phyloP scores from a whole-genome alignment of 192 early-diverging fungal species.

The Backusella morwellensis region DNA sequence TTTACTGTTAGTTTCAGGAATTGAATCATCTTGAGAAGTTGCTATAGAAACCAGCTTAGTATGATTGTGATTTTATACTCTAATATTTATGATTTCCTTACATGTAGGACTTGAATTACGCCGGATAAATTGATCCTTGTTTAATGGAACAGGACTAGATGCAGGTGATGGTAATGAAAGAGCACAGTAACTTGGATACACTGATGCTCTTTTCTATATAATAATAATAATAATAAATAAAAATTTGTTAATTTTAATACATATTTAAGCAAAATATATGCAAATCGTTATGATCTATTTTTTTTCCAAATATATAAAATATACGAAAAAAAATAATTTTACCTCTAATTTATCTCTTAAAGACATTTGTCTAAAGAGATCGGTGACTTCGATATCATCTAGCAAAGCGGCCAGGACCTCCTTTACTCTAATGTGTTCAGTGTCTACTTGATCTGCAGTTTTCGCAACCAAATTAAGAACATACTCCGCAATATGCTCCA shows the following conservation, averaged over 20 bases:
- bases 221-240: background rate
- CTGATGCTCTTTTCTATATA: background rate
- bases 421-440: conserved; percentile 44
- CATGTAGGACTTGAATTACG: background rate
- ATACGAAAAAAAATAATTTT: background rate
- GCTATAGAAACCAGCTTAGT: background rate
- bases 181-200: background rate
- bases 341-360: conserved; percentile 50
- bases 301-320: background rate
- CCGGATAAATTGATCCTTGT: background rate
- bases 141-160: background rate
- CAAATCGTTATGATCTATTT: background rate
- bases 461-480: conserved; percentile 48
- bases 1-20: background rate
- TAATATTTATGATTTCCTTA: background rate
- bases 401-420: conserved; percentile 49
- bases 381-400: conserved; percentile 50
- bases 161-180: conserved; percentile 8
- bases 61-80: background rate
- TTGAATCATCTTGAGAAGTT: background rate
- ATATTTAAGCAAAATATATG: background rate
- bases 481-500: conserved; percentile 60
- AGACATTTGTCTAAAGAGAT: conserved; percentile 44
- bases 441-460: conserved; percentile 48
- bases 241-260: background rate